phyloP scores from a whole-genome alignment of 2,329 filamentous ascomycete genomes.

The Colletotrichum gigasporum region DNA sequence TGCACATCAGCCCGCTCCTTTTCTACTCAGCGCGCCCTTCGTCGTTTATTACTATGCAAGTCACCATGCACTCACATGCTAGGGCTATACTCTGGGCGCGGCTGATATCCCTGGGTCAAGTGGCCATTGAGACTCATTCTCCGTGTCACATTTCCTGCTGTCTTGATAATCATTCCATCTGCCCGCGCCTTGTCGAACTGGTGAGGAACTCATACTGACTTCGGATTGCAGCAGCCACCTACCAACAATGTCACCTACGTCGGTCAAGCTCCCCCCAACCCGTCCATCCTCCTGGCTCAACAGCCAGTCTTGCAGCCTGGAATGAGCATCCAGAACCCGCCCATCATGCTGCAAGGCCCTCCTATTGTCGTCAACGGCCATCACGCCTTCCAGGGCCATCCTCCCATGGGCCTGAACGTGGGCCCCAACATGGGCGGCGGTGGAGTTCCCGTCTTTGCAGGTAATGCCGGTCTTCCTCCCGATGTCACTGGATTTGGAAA shows the following conservation, averaged over 20 bases:
- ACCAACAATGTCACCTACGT: conserved; percentile 37
- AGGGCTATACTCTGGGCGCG: background rate
- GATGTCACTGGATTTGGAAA: conserved; percentile 63
- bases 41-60: conserved; percentile 50
- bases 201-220: conserved; percentile 28
- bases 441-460: conserved; percentile 38
- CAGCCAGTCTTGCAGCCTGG: conserved; percentile 42
- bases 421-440: conserved; percentile 3
- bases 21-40: conserved; percentile 15
- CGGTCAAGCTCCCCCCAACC: conserved; percentile 38
- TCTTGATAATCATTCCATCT: background rate
- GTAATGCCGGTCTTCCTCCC: conserved; percentile 51
- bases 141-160: background rate
- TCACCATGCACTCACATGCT: conserved; percentile 28
- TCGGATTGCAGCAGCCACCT: conserved; percentile 40
- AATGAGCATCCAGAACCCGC: conserved; percentile 4
- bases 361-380: conserved; percentile 14
- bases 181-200: background rate
- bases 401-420: conserved; percentile 24
- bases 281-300: conserved; percentile 43
- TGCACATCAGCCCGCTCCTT: conserved; percentile 1
- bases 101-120: background rate
- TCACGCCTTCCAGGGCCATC: conserved; percentile 15
- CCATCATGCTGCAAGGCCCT: conserved; percentile 44
- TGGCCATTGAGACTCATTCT: background rate